Evolutionary conservation across 139 green algal genomes (phyloP).

Genomic region (Micromonas commoda): DNA sequence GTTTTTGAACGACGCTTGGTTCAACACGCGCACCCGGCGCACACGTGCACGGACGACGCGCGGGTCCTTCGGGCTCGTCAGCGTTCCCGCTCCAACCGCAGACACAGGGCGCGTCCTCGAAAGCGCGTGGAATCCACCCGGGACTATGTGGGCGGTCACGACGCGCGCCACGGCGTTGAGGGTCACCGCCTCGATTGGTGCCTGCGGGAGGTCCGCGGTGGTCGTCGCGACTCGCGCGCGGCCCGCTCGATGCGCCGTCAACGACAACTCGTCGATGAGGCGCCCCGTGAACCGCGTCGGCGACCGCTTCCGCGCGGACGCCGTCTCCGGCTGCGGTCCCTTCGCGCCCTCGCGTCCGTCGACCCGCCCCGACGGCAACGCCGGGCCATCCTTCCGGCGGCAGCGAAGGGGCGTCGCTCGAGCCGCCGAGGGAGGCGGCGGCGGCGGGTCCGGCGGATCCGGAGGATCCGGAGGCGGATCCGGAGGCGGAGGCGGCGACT

Average conservation of each 20-base stretch:
- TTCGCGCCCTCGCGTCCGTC: background rate
- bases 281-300: background rate
- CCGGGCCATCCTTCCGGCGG: too few relatives aligned
- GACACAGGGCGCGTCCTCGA: too few relatives aligned
- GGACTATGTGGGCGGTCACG: background rate
- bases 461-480: slow-evolving; percentile 33
- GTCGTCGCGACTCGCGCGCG: background rate
- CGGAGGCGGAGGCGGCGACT: slow-evolving; percentile 32
- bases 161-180: too few relatives aligned
- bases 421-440: background rate
- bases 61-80: too few relatives aligned
- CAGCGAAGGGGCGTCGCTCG: background rate
- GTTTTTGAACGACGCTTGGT: slow-evolving; percentile 4
- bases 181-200: too few relatives aligned
- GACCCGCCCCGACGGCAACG: too few relatives aligned
- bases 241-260: too few relatives aligned
- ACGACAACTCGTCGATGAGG: too few relatives aligned
- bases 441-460: background rate
- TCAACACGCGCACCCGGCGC: too few relatives aligned
- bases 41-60: too few relatives aligned
- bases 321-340: background rate
- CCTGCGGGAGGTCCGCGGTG: background rate
- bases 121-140: background rate
- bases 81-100: too few relatives aligned
- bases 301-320: too few relatives aligned